Evolutionary conservation across 2,329 filamentous ascomycete genomes (phyloP).

Genomic region (Aureobasidium pullulans): DNA sequence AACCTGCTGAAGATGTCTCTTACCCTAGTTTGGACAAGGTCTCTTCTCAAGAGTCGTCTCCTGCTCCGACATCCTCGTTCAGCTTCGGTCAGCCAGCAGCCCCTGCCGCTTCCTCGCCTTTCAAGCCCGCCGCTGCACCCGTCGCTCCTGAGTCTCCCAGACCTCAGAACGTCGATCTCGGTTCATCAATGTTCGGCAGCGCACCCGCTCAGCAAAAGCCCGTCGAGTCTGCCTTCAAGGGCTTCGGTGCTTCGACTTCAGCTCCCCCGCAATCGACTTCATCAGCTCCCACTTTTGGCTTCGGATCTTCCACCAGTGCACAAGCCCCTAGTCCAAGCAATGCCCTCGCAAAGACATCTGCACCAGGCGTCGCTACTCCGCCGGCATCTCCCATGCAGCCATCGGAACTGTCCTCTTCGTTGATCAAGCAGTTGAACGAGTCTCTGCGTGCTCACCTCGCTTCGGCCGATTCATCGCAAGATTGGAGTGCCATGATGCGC

Average conservation of each 20-base stretch:
- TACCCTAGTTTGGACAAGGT: not conserved
- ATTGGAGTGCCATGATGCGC: not conserved
- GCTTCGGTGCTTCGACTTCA: not conserved
- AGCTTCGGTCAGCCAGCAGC: not conserved
- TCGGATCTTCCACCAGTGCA: not conserved
- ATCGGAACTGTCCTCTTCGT: not conserved
- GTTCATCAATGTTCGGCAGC: not conserved
- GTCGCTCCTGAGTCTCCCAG: not conserved
- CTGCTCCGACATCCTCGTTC: not conserved
- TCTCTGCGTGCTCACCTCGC: not conserved
- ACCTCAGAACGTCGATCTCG: not conserved
- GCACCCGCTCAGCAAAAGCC: not conserved
- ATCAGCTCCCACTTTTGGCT: not conserved
- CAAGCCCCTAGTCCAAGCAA: not conserved
- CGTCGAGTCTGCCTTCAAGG: constrained; percentile 4
- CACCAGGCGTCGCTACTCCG: constrained; percentile 1
- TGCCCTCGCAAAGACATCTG: not conserved
- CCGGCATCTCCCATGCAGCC: constrained; percentile 4
- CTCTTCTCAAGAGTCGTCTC: not conserved
- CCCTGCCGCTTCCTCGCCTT: not conserved
- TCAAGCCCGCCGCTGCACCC: not conserved
- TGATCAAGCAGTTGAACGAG: constrained; percentile 5
- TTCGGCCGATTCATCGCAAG: not conserved
- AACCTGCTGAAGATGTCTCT: not conserved
- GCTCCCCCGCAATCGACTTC: not conserved